Base-by-base conservation (phyloP, 2,329 filamentous ascomycete species). In the Pseudogymnoascus pannorum region DNA sequence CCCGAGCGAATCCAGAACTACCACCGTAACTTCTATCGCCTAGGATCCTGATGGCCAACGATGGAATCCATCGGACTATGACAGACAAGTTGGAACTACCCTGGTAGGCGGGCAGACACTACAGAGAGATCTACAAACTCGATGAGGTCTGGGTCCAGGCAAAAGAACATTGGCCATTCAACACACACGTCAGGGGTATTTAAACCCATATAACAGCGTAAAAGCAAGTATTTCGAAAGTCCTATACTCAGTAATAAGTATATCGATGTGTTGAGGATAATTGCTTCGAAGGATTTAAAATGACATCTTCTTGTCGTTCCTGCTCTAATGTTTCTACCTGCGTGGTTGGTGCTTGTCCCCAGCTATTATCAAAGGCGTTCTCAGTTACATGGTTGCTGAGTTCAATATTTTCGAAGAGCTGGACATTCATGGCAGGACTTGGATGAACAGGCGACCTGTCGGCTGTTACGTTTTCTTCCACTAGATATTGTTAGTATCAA, bases 21-120 rank as follows among this genome's bases (percentile, higher is more conserved):
- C 58, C 38, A 42, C 63, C 63, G 63, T 62, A 67, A 58, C 40
- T 57, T 35, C 62, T 59, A 58, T 64, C 57, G 12, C 63, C 62
- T 16, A 16, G 24, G 59, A 65, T 38, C n/a, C 44, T 60, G n/a
- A 64, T 57, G 48, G 64, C 59, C 62, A 38, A 64, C 62, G 5
- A 63, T 48, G 36, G 62, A 60, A 62, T 18, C 26, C 31, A 40
- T 24, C 66, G 64, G 59, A 63, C 44, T 18, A 66, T 67, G 62
- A 68, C 36, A 63, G 60, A 48, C 31, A 61, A 69, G 61, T 67
- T 66, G 64, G 62, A 68, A 12, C 36, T 57, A 33, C 40, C 58
- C 38, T 68, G 62, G 68, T 63, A 65, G 58, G 61, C 40, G 40
- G 63, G 58, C 44, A 67, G 67, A 57, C 65, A 68, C 24, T 65